These are phyloP conservation scores for Plasmopara muralis DNA, from an alignment of 352 stramenopile species.

Conservation along the genomic window DNA sequence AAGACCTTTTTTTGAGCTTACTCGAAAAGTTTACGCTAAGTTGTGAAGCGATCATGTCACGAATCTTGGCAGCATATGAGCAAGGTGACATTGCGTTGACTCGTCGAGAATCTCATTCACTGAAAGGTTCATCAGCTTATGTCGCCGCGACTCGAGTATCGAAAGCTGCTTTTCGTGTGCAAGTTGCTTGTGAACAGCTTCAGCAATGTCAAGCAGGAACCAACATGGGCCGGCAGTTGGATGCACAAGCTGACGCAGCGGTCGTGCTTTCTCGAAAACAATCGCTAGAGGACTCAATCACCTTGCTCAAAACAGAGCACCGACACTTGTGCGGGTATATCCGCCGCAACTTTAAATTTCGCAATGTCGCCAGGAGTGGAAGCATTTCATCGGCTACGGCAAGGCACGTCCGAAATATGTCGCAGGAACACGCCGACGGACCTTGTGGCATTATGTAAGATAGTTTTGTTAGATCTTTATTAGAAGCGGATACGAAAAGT, in stretches of 20 bases:
- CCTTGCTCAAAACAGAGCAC: too few relatives aligned
- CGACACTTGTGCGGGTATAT: too few relatives aligned
- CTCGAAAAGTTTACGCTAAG: conserved; percentile 72
- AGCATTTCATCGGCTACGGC: conserved; percentile 14
- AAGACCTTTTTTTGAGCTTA: conserved; percentile 72
- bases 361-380: background rate
- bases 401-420: conserved; percentile 7
- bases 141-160: conserved; percentile 76
- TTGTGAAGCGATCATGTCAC: conserved; percentile 68
- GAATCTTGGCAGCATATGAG: conserved; percentile 60
- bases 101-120: conserved; percentile 67
- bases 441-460: conserved; percentile 32
- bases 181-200: conserved; percentile 57
- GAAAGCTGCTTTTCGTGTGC: conserved; percentile 73
- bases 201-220: too few relatives aligned
- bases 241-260: too few relatives aligned
- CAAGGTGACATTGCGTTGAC: conserved; percentile 52
- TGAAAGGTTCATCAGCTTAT: conserved; percentile 82
- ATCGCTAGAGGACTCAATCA: too few relatives aligned
- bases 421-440: conserved; percentile 21
- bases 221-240: too few relatives aligned
- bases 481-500: too few relatives aligned
- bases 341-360: too few relatives aligned
- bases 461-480: background rate
- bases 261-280: too few relatives aligned